Conservation (phyloP, 805 yeast genomes). For the Debaryomyces prosopidis region DNA sequence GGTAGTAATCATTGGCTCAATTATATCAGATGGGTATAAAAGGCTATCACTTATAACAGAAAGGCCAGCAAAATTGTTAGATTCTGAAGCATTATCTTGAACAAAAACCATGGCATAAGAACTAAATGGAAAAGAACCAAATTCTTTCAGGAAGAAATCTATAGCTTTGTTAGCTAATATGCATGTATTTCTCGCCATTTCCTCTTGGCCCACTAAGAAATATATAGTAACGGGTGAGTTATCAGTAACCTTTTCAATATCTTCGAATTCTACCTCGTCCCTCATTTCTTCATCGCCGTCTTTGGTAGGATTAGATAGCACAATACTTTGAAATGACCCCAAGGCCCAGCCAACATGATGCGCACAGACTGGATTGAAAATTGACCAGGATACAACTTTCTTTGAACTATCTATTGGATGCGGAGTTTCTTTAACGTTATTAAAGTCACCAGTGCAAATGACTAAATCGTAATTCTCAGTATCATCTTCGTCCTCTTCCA, state of each 20-base stretch:
- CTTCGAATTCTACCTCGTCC: constrained; percentile 30
- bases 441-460: constrained; percentile 71
- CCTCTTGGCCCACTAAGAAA: constrained; percentile 57
- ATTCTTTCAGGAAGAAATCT: constrained; percentile 81
- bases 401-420: constrained; percentile 76
- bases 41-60: constrained; percentile 60
- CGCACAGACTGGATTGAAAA: constrained; percentile 84
- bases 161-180: constrained; percentile 74
- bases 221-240: constrained; percentile 53
- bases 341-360: constrained; percentile 95
- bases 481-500: constrained; percentile 45
- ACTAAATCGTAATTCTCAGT: constrained; percentile 51
- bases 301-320: constrained; percentile 46
- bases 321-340: constrained; percentile 77
- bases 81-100: constrained; percentile 47
- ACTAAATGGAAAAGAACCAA: constrained; percentile 90
- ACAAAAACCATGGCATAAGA: constrained; percentile 79
- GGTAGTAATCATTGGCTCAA: constrained; percentile 74
- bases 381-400: constrained; percentile 69
- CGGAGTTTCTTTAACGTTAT: constrained; percentile 65
- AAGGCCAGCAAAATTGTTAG: constrained; percentile 72
- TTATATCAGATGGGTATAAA: constrained; percentile 67
- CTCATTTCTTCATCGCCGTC: constrained; percentile 31
- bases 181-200: constrained; percentile 68
- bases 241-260: constrained; percentile 29